Evolutionary conservation across 2,329 filamentous ascomycete genomes (phyloP).

Genomic region (Microcera coccophila): DNA sequence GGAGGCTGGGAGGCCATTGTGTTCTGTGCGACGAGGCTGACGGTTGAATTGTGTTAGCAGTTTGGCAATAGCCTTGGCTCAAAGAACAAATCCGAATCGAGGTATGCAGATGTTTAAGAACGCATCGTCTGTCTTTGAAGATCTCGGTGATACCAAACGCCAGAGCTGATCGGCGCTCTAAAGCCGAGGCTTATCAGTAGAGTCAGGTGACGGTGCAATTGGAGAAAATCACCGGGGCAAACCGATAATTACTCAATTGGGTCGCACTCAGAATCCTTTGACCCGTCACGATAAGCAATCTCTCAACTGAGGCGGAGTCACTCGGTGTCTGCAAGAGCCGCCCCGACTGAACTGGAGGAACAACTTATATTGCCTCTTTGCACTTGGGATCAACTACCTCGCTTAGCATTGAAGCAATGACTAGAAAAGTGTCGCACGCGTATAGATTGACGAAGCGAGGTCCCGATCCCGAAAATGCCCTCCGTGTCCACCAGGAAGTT

Average conservation of each 20-base stretch:
- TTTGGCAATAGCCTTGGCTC: too few relatives aligned
- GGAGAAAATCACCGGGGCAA: background rate
- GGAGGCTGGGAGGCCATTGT: background rate
- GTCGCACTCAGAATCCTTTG: background rate
- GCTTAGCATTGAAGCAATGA: background rate
- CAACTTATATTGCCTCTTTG: background rate
- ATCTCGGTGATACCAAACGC: background rate
- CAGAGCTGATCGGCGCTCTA: background rate
- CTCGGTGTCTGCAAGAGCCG: background rate
- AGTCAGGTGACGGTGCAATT: background rate
- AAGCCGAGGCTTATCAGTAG: background rate
- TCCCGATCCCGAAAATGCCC: conserved; percentile 9
- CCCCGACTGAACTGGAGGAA: background rate
- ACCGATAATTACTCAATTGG: background rate
- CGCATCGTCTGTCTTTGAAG: background rate
- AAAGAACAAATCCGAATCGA: background rate
- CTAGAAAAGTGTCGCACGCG: conserved; percentile 1
- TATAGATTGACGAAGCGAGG: conserved; percentile 10
- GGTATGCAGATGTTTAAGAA: background rate
- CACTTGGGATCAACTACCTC: background rate
- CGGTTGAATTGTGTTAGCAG: too few relatives aligned
- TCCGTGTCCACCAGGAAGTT: conserved; percentile 2
- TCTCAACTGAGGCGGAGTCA: background rate
- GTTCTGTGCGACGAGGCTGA: too few relatives aligned
- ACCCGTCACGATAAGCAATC: background rate